phyloP scores from a whole-genome alignment of 148 eudicot genomes.

The Rhododendron simsii region DNA sequence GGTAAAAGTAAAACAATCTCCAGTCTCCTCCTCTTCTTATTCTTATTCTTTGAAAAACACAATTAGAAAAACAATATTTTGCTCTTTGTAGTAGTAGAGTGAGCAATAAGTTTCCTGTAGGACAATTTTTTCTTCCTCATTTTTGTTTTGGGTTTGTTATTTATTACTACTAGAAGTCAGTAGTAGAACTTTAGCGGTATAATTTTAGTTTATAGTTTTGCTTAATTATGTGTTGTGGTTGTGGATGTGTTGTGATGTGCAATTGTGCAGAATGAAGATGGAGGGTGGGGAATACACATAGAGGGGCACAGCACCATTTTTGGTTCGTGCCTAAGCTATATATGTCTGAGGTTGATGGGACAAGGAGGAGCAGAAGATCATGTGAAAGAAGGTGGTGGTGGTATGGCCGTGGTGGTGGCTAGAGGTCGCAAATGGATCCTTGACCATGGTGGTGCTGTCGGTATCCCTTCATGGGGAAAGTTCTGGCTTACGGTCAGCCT shows the following conservation, averaged over 20 bases:
- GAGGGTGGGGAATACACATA: constrained; percentile 72
- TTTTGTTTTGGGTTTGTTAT: not conserved
- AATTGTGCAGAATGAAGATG: constrained; percentile 47
- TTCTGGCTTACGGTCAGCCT: constrained; percentile 53
- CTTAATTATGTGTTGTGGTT: not conserved
- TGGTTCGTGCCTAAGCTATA: constrained; percentile 45
- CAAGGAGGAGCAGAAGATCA: constrained; percentile 36
- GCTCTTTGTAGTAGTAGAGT: not conserved
- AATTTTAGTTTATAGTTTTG: not conserved
- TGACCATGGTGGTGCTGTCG: constrained; percentile 48
- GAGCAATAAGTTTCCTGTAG: not conserved
- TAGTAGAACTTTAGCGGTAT: not conserved
- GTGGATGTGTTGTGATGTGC: not conserved
- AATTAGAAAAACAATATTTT: not conserved
- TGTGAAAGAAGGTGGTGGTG: constrained; percentile 4
- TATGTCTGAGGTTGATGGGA: constrained; percentile 50
- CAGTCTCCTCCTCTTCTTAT: not conserved
- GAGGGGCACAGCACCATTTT: constrained; percentile 57
- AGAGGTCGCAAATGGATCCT: constrained; percentile 51
- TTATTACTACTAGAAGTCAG: not conserved
- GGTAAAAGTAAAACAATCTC: constrained; percentile 20
- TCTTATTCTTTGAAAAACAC: not conserved
- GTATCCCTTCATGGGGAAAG: constrained; percentile 62
- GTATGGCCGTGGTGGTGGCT: constrained; percentile 13
- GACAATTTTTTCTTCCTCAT: not conserved